These are phyloP conservation scores for Hirsutella minnesotensis DNA, from an alignment of 2,329 filamentous ascomycete genomes.

Conservation along the genomic window DNA sequence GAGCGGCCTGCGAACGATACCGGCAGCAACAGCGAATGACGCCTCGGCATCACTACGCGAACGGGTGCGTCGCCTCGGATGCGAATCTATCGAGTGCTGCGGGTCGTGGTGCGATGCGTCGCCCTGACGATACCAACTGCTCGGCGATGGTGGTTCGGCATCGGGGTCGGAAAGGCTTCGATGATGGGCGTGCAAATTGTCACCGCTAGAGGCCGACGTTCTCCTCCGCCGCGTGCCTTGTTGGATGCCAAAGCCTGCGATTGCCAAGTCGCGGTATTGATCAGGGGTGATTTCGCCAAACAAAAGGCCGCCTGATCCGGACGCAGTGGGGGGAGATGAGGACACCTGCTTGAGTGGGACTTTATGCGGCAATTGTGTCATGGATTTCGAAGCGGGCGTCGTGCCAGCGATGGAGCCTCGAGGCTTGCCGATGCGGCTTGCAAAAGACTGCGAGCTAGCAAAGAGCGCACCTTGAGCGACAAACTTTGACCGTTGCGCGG, in stretches of 20 bases:
- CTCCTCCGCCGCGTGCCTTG: constrained; percentile 36
- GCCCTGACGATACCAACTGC: constrained; percentile 48
- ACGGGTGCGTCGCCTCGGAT: constrained; percentile 28
- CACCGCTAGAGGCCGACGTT: constrained; percentile 59
- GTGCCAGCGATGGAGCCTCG: constrained; percentile 21
- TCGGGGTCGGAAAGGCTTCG: constrained; percentile 45
- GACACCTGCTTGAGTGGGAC: constrained; percentile 19
- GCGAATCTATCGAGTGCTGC: constrained; percentile 9
- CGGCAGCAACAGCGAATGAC: constrained; percentile 16
- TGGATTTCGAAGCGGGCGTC: constrained; percentile 21
- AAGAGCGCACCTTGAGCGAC: constrained; percentile 39
- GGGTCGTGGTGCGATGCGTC: constrained; percentile 12
- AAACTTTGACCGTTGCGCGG: constrained; percentile 32
- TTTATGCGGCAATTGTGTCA: constrained; percentile 19
- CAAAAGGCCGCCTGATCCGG: constrained; percentile 40
- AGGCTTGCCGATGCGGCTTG: constrained; percentile 46
- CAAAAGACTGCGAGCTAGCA: constrained; percentile 45
- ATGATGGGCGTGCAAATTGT: constrained; percentile 36
- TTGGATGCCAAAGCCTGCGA: constrained; percentile 50
- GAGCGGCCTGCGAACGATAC: constrained; percentile 20
- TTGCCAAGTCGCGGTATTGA: constrained; percentile 33
- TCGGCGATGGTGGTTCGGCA: constrained; percentile 50
- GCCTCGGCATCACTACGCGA: constrained; percentile 49
- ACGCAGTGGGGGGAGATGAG: constrained; percentile 20
- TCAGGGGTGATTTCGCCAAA: constrained; percentile 66